Evolutionary conservation across 805 yeast species (phyloP), one percentile per base, ranked within the genome.

Genomic region (Kodamaea kaohsiungensis): DNA sequence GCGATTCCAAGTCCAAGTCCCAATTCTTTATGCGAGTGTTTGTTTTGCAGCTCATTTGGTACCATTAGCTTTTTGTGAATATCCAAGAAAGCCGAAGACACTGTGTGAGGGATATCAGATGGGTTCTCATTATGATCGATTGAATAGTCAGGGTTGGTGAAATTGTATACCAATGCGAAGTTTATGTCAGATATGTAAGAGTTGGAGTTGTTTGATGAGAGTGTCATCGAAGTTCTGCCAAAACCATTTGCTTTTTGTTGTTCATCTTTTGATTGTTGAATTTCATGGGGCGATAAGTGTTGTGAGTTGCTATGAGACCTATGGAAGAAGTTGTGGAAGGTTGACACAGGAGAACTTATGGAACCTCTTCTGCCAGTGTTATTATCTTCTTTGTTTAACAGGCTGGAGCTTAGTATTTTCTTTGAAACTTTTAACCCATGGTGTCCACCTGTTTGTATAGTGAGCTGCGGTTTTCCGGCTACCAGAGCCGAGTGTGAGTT

Each of bases 161-260:
- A 72, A 37, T 69, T 70, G 59, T 66, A 71, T 3, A 68, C 58
- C 56, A 62, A 56, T 6, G 75, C 77, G 50, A 67, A 64, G 38
- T 61, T 60, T 1, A 62, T 52, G 51, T 72, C 76, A 0, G 72
- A 53, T 18, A 72, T 63, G 17, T 53, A 56, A 7, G 75, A 70
- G 55, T 71, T 72, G 33, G 75, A 70, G 53, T 65, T 71, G 53
- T 67, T 70, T 5, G 76, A 71, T 2, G 76, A 71, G 22, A 72
- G 58, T 7, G 65, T 59, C n/a, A 71, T 55, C 2, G 65, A 55
- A 18, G 61, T 59, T 53, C 71, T 55, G 22, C 60, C 51, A n/a
- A 64, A 59, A 27, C 49, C 48, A 46, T 42, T 51, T 15, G 40
- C 39, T 22, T 49, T 37, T 30, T 53, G 52, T n/a, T 53, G 53